phyloP scores from a whole-genome alignment of 306 rosid species.

The Inga laurina region DNA sequence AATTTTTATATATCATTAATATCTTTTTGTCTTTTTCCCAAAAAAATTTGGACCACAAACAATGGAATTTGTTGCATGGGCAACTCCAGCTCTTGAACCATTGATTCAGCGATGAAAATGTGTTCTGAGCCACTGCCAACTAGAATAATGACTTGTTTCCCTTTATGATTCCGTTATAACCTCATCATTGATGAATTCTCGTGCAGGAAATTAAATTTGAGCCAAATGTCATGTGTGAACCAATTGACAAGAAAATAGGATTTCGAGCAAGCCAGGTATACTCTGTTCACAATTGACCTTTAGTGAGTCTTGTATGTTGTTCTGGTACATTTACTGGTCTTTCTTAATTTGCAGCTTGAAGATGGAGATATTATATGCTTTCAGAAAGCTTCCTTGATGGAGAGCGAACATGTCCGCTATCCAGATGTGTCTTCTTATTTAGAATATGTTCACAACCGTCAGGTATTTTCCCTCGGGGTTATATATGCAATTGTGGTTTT shows the following conservation, averaged over 20 bases:
- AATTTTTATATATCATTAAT: no score
- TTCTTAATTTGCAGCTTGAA: slow-evolving; percentile 62
- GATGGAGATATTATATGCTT: slow-evolving; percentile 94
- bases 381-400: slow-evolving; percentile 67
- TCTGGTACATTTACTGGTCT: slow-evolving; percentile 12
- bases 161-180: no score
- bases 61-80: background rate
- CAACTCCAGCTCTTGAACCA: background rate
- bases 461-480: slow-evolving; percentile 46
- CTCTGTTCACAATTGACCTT: slow-evolving; percentile 5
- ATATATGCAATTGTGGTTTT: slow-evolving; percentile 14
- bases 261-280: slow-evolving; percentile 83
- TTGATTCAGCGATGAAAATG: background rate
- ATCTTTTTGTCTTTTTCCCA: no score
- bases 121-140: background rate
- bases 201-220: slow-evolving; percentile 92
- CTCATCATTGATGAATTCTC: background rate
- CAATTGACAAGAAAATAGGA: slow-evolving; percentile 76
- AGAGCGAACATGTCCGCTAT: slow-evolving; percentile 61
- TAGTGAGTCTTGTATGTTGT: slow-evolving; percentile 12
- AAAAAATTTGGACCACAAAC: no score
- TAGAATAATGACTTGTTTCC: background rate
- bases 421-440: slow-evolving; percentile 91
- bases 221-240: slow-evolving; percentile 92
- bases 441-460: slow-evolving; percentile 90